Evolutionary conservation across 2,329 filamentous ascomycete genomes (phyloP), one percentile per base, ranked within the genome.

Genomic region (Grosmannia clavigera): DNA sequence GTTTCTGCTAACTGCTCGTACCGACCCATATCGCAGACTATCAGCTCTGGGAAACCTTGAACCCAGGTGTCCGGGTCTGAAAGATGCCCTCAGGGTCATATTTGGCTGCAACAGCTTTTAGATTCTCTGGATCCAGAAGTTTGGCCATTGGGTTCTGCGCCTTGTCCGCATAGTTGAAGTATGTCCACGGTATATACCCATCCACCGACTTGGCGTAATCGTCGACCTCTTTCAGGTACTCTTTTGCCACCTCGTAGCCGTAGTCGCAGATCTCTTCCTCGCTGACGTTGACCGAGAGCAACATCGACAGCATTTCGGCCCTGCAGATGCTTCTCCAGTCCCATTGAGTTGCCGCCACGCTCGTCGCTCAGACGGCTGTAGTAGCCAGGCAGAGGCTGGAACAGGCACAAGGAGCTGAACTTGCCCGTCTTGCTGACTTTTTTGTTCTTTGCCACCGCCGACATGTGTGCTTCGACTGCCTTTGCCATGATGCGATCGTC

Each of bases 401-500:
- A 66, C 14, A 68, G 33, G 58, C 40, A 55, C 31, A 55, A 19
- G 1, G 66, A 64, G 40, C 61, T 57, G 56, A 68, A 67, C 59
- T 65, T 58, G 27, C 61, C 55, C n/a, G 62, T 62, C 5, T 63
- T 62, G 22, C 65, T 64, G 40, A 64, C 56, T 2, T 48, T 52
- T 50, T 62, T 61, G 2, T 66, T 50, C 3, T 66, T 58, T 5
- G 59, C 62, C 6, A 67, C 64, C 10, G 75, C 64, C 19, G 63
- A 51, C 19, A 68, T 63, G 62, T 71, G 71, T 57, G 70, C 67
- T 0, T 70, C 66, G 1, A 67, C 65, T 6, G 70, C 69, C 52
- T 72, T 71, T 33, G 65, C 60, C 22, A 75, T 65, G 6, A 74
- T 67, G 27, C 67, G 67, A 0, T 68, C 65, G 55, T 74, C 69